Base-by-base conservation (phyloP, 495 filamentous ascomycete genomes). In the Penicillium flavigenum region DNA sequence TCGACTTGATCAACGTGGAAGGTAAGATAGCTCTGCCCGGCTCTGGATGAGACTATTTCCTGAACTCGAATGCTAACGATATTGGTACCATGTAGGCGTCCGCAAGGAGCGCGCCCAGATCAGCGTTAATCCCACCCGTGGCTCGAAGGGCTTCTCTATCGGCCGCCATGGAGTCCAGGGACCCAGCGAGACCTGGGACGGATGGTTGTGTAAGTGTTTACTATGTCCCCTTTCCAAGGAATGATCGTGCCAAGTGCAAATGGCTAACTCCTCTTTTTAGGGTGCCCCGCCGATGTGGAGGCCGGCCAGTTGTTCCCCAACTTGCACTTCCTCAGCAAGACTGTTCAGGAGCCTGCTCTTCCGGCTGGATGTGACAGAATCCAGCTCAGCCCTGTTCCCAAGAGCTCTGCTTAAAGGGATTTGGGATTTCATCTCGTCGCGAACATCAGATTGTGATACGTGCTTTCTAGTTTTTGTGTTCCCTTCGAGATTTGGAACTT, bases 1-100 rank as follows among this genome's bases (percentile, higher is more conserved):
- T 68, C 27, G 61, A 64, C n/a, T 47, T 68, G 41, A 55, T 68
- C 22, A 43, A 48, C 10, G 61, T 63, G 24, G 17, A 56, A 5
- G 43, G 49, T 54, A 51, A 32, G 47, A 19, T 20, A 11, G 8
- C 36, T 11, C 32, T 39, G 19, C 20, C 17, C 14, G 17, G 2
- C 4, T 32, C 31, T 16, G 4, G 16, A 34, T 20, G 5, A 11
- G 12, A 20, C 16, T 20, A 4, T 44, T 22, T 31, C 7, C 14
- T 12, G 19, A 16, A 20, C 4, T 10, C 3, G 20, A 50, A 22
- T 26, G 32, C 32, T 50, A 26, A 50, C 47, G 11, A 24, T 12
- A 16, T 16, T 19, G 19, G 22, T 27, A 27, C 9, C 1, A 47
- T 16, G 27, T 31, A 60, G 52, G 47, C n/a, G 38, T 22, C 24